These are phyloP conservation scores for Myxozyma mucilagina DNA, from an alignment of 805 yeast genomes.

Conservation along the genomic window DNA sequence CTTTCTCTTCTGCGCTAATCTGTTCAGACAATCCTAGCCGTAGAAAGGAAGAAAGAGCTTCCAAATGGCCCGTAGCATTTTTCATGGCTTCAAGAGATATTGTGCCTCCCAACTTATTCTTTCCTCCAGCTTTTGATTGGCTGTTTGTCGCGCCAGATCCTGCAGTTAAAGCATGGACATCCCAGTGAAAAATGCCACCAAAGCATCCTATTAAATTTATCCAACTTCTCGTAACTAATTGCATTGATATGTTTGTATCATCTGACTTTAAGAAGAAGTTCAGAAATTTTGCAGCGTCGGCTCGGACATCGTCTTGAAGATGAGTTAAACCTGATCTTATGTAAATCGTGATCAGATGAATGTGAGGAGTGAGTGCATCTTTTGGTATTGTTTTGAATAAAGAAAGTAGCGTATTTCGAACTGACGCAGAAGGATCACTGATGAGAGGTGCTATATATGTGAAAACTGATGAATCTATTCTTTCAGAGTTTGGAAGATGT, in stretches of 20 bases:
- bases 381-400: slow-evolving; percentile 37
- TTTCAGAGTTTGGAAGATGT: slow-evolving; percentile 17
- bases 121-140: neutral
- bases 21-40: slow-evolving; percentile 43
- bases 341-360: slow-evolving; percentile 54
- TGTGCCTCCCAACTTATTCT: slow-evolving; percentile 31
- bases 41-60: slow-evolving; percentile 48
- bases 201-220: slow-evolving; percentile 66
- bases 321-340: slow-evolving; percentile 93
- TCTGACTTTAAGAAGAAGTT: slow-evolving; percentile 53
- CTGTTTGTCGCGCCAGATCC: neutral
- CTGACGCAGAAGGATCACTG: slow-evolving; percentile 64
- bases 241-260: slow-evolving; percentile 40
- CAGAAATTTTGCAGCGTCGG: slow-evolving; percentile 70
- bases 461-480: slow-evolving; percentile 50
- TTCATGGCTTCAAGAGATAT: slow-evolving; percentile 37
- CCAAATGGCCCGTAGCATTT: slow-evolving; percentile 40
- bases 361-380: slow-evolving; percentile 39
- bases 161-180: slow-evolving; percentile 6
- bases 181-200: slow-evolving; percentile 75
- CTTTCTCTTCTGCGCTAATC: slow-evolving; percentile 23
- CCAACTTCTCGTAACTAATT: slow-evolving; percentile 65
- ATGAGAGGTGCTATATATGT: slow-evolving; percentile 61
- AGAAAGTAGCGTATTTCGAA: slow-evolving; percentile 59
- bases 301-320: slow-evolving; percentile 70